Percentiles rank a stretch among this genome's conserved stretches.
phyloP scores from a whole-genome alignment of 2,329 filamentous ascomycete species.

The Fusarium annulatum region DNA sequence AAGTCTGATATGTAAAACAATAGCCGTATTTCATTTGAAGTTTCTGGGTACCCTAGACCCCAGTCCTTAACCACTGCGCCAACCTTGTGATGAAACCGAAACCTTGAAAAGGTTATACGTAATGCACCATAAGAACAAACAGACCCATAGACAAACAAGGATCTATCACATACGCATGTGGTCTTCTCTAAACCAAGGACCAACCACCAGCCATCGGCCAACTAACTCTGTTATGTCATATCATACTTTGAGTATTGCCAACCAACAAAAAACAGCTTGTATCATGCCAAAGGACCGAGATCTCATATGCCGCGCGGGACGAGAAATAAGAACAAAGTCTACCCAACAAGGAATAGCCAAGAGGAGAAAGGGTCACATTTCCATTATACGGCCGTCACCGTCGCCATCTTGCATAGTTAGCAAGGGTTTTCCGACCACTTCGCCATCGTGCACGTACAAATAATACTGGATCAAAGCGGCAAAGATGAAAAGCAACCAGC shows the following conservation, averaged over 20 bases:
- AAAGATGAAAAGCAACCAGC: not conserved
- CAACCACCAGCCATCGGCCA: not conserved
- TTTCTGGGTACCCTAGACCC: not conserved
- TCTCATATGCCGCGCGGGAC: not conserved
- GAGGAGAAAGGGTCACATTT: not conserved
- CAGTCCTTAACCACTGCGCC: not conserved
- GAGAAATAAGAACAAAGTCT: not conserved
- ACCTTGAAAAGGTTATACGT: not conserved
- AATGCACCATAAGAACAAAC: not conserved
- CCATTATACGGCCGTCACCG: not conserved
- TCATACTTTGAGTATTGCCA: not conserved
- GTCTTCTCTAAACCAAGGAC: not conserved
- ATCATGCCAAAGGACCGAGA: not conserved
- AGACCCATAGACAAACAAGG: not conserved
- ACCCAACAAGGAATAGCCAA: not conserved
- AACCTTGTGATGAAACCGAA: not conserved
- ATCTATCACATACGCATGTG: not conserved
- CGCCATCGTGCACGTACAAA: constrained; percentile 4
- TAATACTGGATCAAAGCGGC: not conserved
- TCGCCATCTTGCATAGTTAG: not conserved
- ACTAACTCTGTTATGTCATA: not conserved
- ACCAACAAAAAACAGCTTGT: not conserved
- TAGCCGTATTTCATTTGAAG: not conserved
- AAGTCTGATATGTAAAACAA: not conserved
- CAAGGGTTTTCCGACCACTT: not conserved